Conservation (phyloP, 75 land plant species). For the Picea sitchensis region DNA sequence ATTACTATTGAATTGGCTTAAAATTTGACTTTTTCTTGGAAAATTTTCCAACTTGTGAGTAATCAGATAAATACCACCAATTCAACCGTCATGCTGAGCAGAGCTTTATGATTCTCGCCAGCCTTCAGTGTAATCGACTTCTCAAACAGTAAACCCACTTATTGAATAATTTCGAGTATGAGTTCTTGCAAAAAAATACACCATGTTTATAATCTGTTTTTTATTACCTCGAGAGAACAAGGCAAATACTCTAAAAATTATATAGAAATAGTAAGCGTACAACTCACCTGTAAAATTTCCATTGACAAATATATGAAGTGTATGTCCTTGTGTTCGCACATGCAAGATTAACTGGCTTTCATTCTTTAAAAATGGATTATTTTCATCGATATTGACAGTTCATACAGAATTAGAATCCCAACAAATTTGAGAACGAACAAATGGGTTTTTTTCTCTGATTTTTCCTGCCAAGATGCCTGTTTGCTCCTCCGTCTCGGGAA, state of each 20-base stretch:
- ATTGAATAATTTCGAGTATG: conserved; percentile 11
- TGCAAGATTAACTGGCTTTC: conserved; percentile 7
- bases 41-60: too few species aligned
- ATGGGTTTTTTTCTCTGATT: not conserved
- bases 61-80: conserved; percentile 15
- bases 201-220: not conserved
- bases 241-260: not conserved
- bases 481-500: not conserved
- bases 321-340: conserved; percentile 25
- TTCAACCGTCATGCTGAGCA: conserved; percentile 73
- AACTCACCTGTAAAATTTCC: conserved; percentile 39
- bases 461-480: not conserved
- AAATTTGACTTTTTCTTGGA: too few species aligned
- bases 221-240: not conserved
- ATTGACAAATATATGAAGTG: conserved; percentile 49
- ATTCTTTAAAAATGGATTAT: conserved; percentile 17
- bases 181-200: conserved; percentile 28
- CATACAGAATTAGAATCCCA: not conserved
- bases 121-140: conserved; percentile 26
- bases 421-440: not conserved
- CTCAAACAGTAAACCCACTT: conserved; percentile 14
- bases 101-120: conserved; percentile 41
- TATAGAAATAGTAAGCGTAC: not conserved
- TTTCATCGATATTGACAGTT: conserved; percentile 20
- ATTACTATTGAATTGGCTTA: too few species aligned